A percentile compares a stretch with the other conserved stretches of the same genome.
phyloP scores from a whole-genome alignment of 2,329 filamentous ascomycete species.

The Alternaria longipes region DNA sequence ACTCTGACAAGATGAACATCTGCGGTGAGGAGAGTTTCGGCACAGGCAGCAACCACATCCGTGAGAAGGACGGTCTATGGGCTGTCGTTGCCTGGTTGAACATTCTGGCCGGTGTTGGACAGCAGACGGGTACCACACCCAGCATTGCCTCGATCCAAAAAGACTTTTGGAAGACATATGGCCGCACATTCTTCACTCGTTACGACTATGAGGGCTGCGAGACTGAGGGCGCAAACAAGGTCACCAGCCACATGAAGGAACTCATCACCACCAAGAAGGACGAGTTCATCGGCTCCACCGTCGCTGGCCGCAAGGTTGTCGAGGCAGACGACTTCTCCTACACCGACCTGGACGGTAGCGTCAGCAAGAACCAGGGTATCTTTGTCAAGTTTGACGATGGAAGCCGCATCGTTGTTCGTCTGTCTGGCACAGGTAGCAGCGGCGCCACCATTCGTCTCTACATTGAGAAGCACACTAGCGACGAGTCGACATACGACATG shows the following conservation, averaged over 20 bases:
- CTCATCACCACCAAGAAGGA: conserved; percentile 74
- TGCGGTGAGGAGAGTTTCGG: conserved; percentile 99
- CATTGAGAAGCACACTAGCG: conserved; percentile 92
- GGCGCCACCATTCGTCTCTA: conserved; percentile 97
- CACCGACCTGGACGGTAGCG: conserved; percentile 96
- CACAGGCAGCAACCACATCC: conserved; percentile 97
- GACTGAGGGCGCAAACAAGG: conserved; percentile 87
- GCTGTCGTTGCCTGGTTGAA: conserved; percentile 97
- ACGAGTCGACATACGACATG: conserved; percentile 77
- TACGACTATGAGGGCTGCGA: conserved; percentile 99
- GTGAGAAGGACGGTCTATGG: conserved; percentile 99
- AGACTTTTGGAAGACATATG: conserved; percentile 96
- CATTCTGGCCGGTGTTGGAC: conserved; percentile 93
- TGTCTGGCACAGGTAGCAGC: conserved; percentile 93
- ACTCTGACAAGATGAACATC: conserved; percentile 99
- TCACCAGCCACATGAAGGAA: conserved; percentile 81
- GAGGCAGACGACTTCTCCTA: conserved; percentile 98
- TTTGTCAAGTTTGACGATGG: conserved; percentile 95
- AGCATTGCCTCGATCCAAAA: conserved; percentile 96
- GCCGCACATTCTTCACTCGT: conserved; percentile 97
- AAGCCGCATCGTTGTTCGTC: conserved; percentile 91
- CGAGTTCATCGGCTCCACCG: conserved; percentile 83
- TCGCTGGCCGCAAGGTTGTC: conserved; percentile 82
- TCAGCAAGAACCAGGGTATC: conserved; percentile 94
- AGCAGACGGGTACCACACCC: conserved; percentile 80